Percentiles rank a stretch among this genome's conserved stretches.
These are phyloP conservation scores for Cryptococcus sp. DNA, from an alignment of 1,284 basidiomycete species.

Conservation along the genomic window DNA sequence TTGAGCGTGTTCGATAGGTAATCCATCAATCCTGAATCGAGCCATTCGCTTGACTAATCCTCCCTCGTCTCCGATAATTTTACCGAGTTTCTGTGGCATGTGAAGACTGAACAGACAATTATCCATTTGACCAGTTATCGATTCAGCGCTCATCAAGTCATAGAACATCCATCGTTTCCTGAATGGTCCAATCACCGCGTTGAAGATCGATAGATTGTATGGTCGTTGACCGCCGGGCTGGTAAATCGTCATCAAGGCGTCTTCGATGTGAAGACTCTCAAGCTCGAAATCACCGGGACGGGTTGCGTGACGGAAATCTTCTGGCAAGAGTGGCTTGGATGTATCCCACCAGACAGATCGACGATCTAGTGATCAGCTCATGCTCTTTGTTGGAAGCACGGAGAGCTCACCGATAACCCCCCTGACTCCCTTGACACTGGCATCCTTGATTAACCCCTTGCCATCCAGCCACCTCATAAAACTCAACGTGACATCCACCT, in stretches of 20 bases:
- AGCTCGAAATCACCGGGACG: slow-evolving; percentile 87
- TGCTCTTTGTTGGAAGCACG: slow-evolving; percentile 1
- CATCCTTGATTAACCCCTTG: slow-evolving; percentile 86
- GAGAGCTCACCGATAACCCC: slow-evolving; percentile 72
- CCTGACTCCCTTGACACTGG: slow-evolving; percentile 87
- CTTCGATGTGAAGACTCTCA: slow-evolving; percentile 82
- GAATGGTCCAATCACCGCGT: slow-evolving; percentile 78
- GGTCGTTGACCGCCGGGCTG: slow-evolving; percentile 91
- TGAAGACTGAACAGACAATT: slow-evolving; percentile 97
- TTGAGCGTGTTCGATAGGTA: slow-evolving; percentile 95
- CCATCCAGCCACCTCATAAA: slow-evolving; percentile 92
- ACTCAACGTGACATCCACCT: slow-evolving; percentile 94
- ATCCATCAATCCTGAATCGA: slow-evolving; percentile 91
- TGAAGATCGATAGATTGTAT: slow-evolving; percentile 92
- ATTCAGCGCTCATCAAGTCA: slow-evolving; percentile 85
- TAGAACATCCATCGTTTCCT: slow-evolving; percentile 95
- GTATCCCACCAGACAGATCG: slow-evolving; percentile 86
- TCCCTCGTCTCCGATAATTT: slow-evolving; percentile 76
- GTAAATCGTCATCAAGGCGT: slow-evolving; percentile 89
- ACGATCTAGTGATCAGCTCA: slow-evolving; percentile 59
- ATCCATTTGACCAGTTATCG: slow-evolving; percentile 94
- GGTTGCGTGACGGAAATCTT: slow-evolving; percentile 68
- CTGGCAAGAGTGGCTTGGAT: slow-evolving; percentile 69
- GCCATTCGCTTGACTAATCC: slow-evolving; percentile 85
- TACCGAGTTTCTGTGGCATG: slow-evolving; percentile 90